phyloP scores from a whole-genome alignment of 805 yeast species.

The Citeromyces nyonsensis region DNA sequence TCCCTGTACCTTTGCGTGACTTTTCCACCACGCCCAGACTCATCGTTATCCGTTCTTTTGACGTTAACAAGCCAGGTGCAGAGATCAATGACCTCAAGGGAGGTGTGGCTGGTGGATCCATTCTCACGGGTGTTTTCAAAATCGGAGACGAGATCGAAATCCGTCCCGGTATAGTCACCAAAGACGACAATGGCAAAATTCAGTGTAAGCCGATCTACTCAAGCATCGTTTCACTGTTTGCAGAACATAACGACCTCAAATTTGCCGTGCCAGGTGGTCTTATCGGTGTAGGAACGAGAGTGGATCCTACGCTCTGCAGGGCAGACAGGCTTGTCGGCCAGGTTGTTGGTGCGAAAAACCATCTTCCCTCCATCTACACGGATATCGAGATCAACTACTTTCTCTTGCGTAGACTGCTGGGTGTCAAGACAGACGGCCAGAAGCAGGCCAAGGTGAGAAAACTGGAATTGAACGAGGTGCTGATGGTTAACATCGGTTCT shows the following conservation, averaged over 20 bases:
- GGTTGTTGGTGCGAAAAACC: slow-evolving; percentile 95
- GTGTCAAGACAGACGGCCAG: slow-evolving; percentile 96
- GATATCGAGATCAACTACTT: slow-evolving; percentile 96
- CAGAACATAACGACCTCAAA: slow-evolving; percentile 94
- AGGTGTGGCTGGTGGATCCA: slow-evolving; percentile 99
- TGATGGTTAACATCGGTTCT: slow-evolving; percentile 98
- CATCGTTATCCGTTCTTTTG: slow-evolving; percentile 95
- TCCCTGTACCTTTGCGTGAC: slow-evolving; percentile 95
- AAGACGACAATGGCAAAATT: slow-evolving; percentile 75
- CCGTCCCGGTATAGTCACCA: slow-evolving; percentile 97
- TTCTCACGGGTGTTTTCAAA: slow-evolving; percentile 90
- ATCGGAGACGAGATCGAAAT: slow-evolving; percentile 97
- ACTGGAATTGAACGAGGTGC: slow-evolving; percentile 84
- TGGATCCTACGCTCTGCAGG: slow-evolving; percentile 97
- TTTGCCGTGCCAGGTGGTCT: slow-evolving; percentile 99
- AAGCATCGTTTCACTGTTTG: slow-evolving; percentile 83
- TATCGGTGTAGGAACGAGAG: slow-evolving; percentile 98
- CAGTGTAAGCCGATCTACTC: slow-evolving; percentile 95
- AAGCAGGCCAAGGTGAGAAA: slow-evolving; percentile 95
- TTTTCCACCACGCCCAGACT: slow-evolving; percentile 86
- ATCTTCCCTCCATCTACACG: slow-evolving; percentile 89
- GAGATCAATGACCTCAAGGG: slow-evolving; percentile 95
- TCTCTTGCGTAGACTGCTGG: slow-evolving; percentile 88
- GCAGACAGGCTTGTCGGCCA: slow-evolving; percentile 99
- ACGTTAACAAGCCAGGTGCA: slow-evolving; percentile 97